phyloP scores from a whole-genome alignment of 805 yeast species.

The Starmerella vaccinii region DNA sequence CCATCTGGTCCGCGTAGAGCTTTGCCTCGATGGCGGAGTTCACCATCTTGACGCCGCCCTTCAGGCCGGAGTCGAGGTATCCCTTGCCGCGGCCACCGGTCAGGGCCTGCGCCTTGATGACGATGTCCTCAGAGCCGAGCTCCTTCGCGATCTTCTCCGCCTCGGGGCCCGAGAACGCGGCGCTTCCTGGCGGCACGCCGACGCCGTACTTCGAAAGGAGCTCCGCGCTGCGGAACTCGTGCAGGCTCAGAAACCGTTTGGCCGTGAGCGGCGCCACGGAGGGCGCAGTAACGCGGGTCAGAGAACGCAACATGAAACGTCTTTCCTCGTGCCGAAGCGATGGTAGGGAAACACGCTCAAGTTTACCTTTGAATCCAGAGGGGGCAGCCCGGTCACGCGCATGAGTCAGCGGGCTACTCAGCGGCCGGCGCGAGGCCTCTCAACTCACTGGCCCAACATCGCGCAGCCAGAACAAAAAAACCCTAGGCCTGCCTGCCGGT shows the following conservation, averaged over 20 bases:
- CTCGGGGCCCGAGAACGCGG: constrained; percentile 81
- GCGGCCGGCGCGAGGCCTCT: not conserved
- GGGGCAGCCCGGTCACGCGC: constrained; percentile 6
- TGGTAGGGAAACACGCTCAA: not conserved
- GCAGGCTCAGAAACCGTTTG: constrained; percentile 74
- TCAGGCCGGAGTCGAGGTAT: constrained; percentile 85
- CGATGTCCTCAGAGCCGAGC: constrained; percentile 67
- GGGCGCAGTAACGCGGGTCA: constrained; percentile 3
- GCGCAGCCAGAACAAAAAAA: no score
- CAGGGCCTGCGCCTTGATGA: constrained; percentile 94
- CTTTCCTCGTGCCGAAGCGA: not conserved
- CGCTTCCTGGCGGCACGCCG: constrained; percentile 83
- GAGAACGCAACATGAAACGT: constrained; percentile 13
- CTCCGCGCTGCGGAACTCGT: constrained; percentile 92
- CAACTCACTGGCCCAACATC: not conserved
- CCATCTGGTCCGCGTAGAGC: constrained; percentile 79
- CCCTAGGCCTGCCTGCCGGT: not conserved
- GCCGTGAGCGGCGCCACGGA: constrained; percentile 9
- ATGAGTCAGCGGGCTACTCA: constrained; percentile 1
- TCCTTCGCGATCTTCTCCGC: constrained; percentile 74
- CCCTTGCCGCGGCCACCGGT: constrained; percentile 99
- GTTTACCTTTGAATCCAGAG: constrained; percentile 2
- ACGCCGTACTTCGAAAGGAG: constrained; percentile 73
- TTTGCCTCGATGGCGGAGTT: constrained; percentile 76
- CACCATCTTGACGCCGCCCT: constrained; percentile 93